Evolutionary conservation across 768 basidiomycete species (phyloP), one percentile per base, ranked within the genome.

Genomic region (Gelatoporia subvermispora): DNA sequence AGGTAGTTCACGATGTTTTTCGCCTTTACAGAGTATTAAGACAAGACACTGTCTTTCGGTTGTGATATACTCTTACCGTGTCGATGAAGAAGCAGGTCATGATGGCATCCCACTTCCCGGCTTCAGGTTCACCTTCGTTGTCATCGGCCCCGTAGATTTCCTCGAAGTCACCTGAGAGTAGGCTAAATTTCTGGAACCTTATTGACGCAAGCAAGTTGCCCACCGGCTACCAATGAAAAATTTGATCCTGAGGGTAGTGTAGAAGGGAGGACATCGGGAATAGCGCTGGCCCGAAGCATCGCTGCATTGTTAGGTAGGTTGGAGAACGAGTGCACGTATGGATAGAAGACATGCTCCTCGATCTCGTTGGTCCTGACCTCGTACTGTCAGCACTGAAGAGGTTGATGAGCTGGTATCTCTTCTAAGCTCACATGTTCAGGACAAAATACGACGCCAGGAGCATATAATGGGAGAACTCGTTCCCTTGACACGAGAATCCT

Each of bases 11-110:
- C 79, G 28, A 97, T 81, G 62, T 97, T 95, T 60, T 93, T 88
- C 1, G 93, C 91, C 88, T 93, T 44, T 34, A 31, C 28, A 31
- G 28, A 31, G 28, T 24, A 22, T 18, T 17, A 23, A 7, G 17
- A 22, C 45, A 41, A 35, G 34, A 38, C 36, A 45, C n/a, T 21
- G 35, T 10, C 21, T 23, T n/a, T 18, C 16, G n/a, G 20, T 44
- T 4, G 35, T 37, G 9, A 35, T 16, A 47, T 15, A 7, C 1
- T 59, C 77, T 52, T 56, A 92, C 93, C 3, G 93, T 96, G 61
- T 99, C 94, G 43, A 98, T 85, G 72, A 97, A 98, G 76, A 97
- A 98, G 63, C 93, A 97, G 1, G 93, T 97, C 54, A 96, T 65
- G 7, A 98, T 77, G 0, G 88, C 88, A 55, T 95, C 83, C 92